Conservation (phyloP, 2,329 filamentous ascomycete species). For the Trichothecium sympodiale region DNA sequence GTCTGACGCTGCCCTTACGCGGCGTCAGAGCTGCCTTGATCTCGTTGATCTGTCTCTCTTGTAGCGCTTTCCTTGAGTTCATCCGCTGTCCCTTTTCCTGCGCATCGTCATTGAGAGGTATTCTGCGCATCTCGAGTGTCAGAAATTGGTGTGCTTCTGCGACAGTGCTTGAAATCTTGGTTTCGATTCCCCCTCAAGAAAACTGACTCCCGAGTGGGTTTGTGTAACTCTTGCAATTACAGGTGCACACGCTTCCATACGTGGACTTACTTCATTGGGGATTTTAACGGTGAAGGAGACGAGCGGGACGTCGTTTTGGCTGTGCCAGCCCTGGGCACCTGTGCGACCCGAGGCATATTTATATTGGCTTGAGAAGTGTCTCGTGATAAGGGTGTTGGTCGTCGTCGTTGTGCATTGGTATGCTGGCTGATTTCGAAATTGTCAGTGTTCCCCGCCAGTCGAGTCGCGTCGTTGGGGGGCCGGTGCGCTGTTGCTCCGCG, state of each 20-base stretch:
- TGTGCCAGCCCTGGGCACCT: constrained; percentile 38
- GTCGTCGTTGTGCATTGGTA: neutral
- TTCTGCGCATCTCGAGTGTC: constrained; percentile 38
- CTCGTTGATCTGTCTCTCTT: constrained; percentile 86
- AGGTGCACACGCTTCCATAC: neutral
- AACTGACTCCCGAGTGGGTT: no score
- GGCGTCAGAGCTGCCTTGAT: constrained; percentile 57
- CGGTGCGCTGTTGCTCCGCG: constrained; percentile 4
- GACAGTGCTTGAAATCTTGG: no score
- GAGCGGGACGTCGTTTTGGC: constrained; percentile 36
- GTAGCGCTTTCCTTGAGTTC: constrained; percentile 75
- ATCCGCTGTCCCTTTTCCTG: constrained; percentile 82
- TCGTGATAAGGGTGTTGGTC: constrained; percentile 2
- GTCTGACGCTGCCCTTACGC: constrained; percentile 50
- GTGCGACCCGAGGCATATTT: constrained; percentile 46
- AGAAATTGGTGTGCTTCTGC: constrained; percentile 9
- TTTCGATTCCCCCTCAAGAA: no score
- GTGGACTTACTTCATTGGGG: constrained; percentile 41
- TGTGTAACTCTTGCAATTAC: no score
- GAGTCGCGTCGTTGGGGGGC: constrained; percentile 1
- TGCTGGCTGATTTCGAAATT: neutral
- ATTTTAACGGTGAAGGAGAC: constrained; percentile 43
- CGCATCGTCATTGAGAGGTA: constrained; percentile 91
- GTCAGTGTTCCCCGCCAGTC: neutral
- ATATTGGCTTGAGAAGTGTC: neutral